Base-by-base conservation (phyloP, 306 rosid genomes). In the Begonia fuchsioides region DNA sequence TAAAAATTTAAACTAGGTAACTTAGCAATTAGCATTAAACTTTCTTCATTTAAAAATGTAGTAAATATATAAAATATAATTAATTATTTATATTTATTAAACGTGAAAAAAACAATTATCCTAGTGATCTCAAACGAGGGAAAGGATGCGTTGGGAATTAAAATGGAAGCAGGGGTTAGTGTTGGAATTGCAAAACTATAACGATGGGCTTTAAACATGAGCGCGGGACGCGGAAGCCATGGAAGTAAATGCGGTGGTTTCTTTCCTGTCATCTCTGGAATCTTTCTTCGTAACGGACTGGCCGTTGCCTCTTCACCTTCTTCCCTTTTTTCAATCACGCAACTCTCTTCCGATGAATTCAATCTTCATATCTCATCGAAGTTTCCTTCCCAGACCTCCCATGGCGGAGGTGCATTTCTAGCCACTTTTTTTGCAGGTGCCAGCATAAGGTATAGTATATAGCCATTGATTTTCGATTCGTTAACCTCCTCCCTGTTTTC, bases 381-480 rank as follows among this genome's bases (percentile, higher is more conserved):
- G n/a, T 11, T 55, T 40, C 35, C 43, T 52, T 17, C 40, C n/a
- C 45, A 3, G n/a, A 48, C 12, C n/a, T 13, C 32, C 39, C 38
- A 2, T 26, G 10, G 16, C 51, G 44, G 43, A 54, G 20, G 38
- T 50, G 58, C 16, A 49, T 46, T 51, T 69, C 11, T 66, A 57
- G 70, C 70, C 14, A 44, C 38, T 41, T 1, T 63, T 63, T 57
- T 66, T 59, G 80, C 82, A 64, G 71, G 50, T 57, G 44, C 64
- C 78, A n/a, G 79, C 69, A 72, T 71, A 64, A 64, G 59, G 69
- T 63, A 61, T 12, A 2, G 16, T 9, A 66, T 63, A 61, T 12
- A 2, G 16, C 16, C 16, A 15, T n/a, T 13, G 17, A 46, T 10
- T 49, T 38, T 43, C 50, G 17, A 50, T 45, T 38, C 17, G 11